These are phyloP conservation scores for Rhypophila decipiens DNA, from an alignment of 495 filamentous ascomycete genomes.

Conservation along the genomic window DNA sequence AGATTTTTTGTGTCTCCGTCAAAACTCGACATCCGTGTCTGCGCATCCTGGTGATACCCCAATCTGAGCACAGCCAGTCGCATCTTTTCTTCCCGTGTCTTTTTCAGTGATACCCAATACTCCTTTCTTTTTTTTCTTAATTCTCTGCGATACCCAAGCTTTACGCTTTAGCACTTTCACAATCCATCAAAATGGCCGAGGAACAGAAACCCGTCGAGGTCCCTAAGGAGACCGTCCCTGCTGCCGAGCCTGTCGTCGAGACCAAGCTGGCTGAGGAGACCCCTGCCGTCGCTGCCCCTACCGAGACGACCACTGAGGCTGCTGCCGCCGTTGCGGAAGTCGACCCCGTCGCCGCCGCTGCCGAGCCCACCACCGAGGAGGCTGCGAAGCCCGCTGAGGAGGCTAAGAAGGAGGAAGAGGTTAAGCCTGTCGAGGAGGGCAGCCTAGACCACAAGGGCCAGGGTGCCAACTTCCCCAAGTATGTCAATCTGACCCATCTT, in stretches of 20 bases:
- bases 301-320: conserved; percentile 26
- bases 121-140: conserved; percentile 34
- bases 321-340: conserved; percentile 29
- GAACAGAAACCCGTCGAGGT: conserved; percentile 40
- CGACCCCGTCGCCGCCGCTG: conserved; percentile 36
- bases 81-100: conserved; percentile 31
- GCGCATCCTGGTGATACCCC: conserved; percentile 23
- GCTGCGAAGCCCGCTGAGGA: conserved; percentile 47
- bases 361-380: conserved; percentile 42
- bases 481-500: conserved; percentile 33
- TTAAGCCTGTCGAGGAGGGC: conserved; percentile 63
- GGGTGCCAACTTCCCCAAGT: conserved; percentile 78
- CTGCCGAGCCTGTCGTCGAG: conserved; percentile 39
- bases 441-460: conserved; percentile 79
- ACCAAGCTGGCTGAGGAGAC: conserved; percentile 34
- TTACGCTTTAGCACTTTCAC: conserved; percentile 16
- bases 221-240: conserved; percentile 38
- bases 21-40: conserved; percentile 23
- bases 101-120: conserved; percentile 46
- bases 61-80: conserved; percentile 19
- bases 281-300: conserved; percentile 17
- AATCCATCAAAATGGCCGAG: conserved; percentile 45
- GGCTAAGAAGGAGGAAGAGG: conserved; percentile 48
- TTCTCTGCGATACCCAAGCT: conserved; percentile 35
- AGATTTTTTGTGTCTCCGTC: conserved; percentile 21